Base-by-base conservation (phyloP, 306 rosid genomes). In the Fagus sylvatica region DNA sequence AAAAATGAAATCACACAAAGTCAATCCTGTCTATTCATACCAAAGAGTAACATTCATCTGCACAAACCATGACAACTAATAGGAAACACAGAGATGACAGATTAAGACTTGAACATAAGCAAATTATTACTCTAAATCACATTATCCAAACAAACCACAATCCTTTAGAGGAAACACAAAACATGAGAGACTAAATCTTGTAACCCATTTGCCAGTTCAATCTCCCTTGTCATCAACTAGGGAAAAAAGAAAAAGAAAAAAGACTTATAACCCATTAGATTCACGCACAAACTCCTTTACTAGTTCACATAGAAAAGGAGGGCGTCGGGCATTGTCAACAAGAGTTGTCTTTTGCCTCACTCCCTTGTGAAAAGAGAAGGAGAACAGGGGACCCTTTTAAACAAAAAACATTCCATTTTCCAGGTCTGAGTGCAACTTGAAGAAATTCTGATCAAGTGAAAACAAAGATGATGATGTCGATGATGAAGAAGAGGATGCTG, bases 381-480 rank as follows among this genome's bases (percentile, higher is more conserved):
- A 81, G 41, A 11, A 76, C 11, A 53, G 12, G 6, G 13, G 64
- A 16, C 16, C 54, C 22, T 17, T 41, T 82, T 33, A 90, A 33
- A 89, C 67, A 64, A 92, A 92, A 80, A 90, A 88, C 97, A 92
- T 92, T 37, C 37, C 49, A 72, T 92, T 85, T 74, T 85, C 88
- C 75, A 90, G 73, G 83, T 82, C 76, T 13, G 79, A 48, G 36
- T 90, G 97, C 89, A 92, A 43, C 78, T 79, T 81, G 81, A 73
- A 92, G 77, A 70, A 78, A 34, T 72, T 74, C 28, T 62, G 84
- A 56, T 82, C 85, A 40, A 66, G 36, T 22, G 89, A 76, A 62
- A 78, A 72, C 57, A 19, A 39, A 4, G 85, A 74, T 42, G 80
- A 56, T 0, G 77, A 61, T 1, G 69, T 30, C 0, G 80, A 75